These are phyloP conservation scores for Chalciporus sphaerocephalus DNA, from an alignment of 768 basidiomycete genomes.

Conservation along the genomic window DNA sequence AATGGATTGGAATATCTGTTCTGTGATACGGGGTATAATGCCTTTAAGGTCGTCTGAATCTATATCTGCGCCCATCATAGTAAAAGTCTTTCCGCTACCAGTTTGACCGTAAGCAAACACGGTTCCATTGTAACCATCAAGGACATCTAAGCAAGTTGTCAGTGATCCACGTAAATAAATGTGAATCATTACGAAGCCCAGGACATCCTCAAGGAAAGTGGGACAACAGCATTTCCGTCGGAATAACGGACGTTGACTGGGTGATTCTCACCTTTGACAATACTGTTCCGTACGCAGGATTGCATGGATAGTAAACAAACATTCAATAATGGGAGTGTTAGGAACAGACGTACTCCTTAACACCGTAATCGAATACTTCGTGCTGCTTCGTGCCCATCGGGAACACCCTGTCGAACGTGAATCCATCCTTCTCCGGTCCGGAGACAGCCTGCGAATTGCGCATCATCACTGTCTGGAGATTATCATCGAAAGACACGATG, in stretches of 20 bases:
- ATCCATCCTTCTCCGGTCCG: constrained; percentile 94
- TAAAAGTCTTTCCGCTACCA: constrained; percentile 94
- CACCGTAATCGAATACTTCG: constrained; percentile 98
- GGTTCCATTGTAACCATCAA: constrained; percentile 98
- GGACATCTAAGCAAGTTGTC: constrained; percentile 64
- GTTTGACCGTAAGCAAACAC: constrained; percentile 98
- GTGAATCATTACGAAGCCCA: background rate
- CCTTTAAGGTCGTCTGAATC: constrained; percentile 91
- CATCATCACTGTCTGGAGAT: constrained; percentile 78
- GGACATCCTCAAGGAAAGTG: constrained; percentile 3
- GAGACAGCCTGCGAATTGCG: constrained; percentile 62
- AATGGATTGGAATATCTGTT: constrained; percentile 98
- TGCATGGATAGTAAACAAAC: constrained; percentile 24
- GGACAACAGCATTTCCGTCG: background rate
- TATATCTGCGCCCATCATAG: constrained; percentile 99
- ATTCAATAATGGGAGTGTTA: constrained; percentile 2
- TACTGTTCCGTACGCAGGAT: constrained; percentile 41
- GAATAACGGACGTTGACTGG: constrained; percentile 1
- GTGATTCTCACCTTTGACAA: constrained; percentile 71
- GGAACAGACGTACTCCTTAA: constrained; percentile 74
- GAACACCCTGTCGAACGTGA: constrained; percentile 96
- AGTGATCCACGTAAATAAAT: constrained; percentile 11
- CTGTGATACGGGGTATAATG: constrained; percentile 96
- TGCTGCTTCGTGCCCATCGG: constrained; percentile 85
- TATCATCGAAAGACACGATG: constrained; percentile 85